These are phyloP conservation scores for Phyllosticta citrichinensis DNA, from an alignment of 2,329 filamentous ascomycete species.

Conservation along the genomic window DNA sequence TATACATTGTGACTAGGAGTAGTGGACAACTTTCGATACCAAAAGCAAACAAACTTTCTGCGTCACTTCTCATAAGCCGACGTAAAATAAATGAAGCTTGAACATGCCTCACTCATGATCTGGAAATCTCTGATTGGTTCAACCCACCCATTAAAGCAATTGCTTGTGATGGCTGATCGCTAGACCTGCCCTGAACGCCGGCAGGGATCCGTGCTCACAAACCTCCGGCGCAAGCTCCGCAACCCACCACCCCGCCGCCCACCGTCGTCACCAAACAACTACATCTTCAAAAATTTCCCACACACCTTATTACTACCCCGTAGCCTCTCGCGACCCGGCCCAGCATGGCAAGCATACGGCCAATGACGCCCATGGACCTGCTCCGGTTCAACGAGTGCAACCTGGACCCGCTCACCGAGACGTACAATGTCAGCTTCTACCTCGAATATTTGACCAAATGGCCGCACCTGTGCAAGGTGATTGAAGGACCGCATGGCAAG, in stretches of 20 bases:
- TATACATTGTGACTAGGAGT: too few relatives aligned
- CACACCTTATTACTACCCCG: background rate
- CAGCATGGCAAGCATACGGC: constrained; percentile 9
- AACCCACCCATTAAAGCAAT: too few relatives aligned
- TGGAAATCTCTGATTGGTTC: too few relatives aligned
- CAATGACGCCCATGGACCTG: constrained; percentile 70
- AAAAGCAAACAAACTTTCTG: too few relatives aligned
- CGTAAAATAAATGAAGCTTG: too few relatives aligned
- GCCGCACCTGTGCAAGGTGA: constrained; percentile 88
- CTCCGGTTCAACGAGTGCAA: constrained; percentile 90
- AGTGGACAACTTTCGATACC: too few relatives aligned
- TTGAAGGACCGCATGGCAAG: constrained; percentile 75
- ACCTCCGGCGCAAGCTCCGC: background rate
- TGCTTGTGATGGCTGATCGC: too few relatives aligned
- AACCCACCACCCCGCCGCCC: background rate
- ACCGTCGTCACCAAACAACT: background rate
- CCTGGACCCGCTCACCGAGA: constrained; percentile 93
- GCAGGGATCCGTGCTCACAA: background rate
- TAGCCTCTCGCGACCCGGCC: background rate
- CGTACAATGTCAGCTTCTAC: constrained; percentile 92
- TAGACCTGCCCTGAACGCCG: too few relatives aligned
- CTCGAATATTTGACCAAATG: constrained; percentile 92
- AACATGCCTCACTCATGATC: too few relatives aligned
- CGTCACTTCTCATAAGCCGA: too few relatives aligned
- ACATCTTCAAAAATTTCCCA: background rate